A percentile compares a stretch with the other conserved stretches of the same genome.
phyloP scores from a whole-genome alignment of 2,329 filamentous ascomycete genomes.

The Alternaria tenuissima region DNA sequence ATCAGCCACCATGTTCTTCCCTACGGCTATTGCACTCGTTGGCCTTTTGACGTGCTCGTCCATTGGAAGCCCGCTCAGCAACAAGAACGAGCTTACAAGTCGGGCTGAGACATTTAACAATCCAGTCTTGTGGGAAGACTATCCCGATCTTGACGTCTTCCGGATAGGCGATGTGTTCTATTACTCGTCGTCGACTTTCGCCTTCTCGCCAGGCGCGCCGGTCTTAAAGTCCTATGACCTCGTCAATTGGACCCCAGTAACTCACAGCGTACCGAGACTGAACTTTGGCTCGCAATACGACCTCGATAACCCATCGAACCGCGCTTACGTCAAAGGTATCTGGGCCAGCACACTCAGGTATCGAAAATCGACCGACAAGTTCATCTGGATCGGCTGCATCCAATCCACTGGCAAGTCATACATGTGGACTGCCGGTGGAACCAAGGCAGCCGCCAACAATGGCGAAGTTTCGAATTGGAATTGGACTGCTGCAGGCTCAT shows the following conservation, averaged over 20 bases:
- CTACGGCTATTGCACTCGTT: slow-evolving; percentile 2
- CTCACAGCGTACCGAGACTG: slow-evolving; percentile 50
- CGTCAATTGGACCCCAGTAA: slow-evolving; percentile 58
- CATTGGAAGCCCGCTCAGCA: slow-evolving; percentile 4
- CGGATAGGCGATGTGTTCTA: slow-evolving; percentile 62
- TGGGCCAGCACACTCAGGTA: slow-evolving; percentile 66
- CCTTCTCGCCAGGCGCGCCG: slow-evolving; percentile 65
- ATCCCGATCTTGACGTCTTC: slow-evolving; percentile 64
- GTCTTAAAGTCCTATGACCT: slow-evolving; percentile 65
- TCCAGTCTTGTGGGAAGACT: slow-evolving; percentile 64
- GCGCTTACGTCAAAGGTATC: slow-evolving; percentile 63
- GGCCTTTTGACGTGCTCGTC: slow-evolving; percentile 2
- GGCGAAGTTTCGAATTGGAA: slow-evolving; percentile 44
- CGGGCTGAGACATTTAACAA: slow-evolving; percentile 54
- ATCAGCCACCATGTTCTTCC: slow-evolving; percentile 10
- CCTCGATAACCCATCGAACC: slow-evolving; percentile 50
- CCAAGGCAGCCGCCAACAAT: slow-evolving; percentile 48
- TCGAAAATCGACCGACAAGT: slow-evolving; percentile 58
- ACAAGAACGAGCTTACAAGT: slow-evolving; percentile 1
- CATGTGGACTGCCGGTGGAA: slow-evolving; percentile 60
- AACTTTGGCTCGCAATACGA: slow-evolving; percentile 58
- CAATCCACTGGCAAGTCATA: slow-evolving; percentile 59
- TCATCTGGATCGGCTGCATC: slow-evolving; percentile 67
- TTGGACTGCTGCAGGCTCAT: slow-evolving; percentile 53
- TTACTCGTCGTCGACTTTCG: slow-evolving; percentile 65